These are phyloP conservation scores for Diddensiella caesifluorescens DNA, from an alignment of 805 yeast genomes.

Conservation along the genomic window DNA sequence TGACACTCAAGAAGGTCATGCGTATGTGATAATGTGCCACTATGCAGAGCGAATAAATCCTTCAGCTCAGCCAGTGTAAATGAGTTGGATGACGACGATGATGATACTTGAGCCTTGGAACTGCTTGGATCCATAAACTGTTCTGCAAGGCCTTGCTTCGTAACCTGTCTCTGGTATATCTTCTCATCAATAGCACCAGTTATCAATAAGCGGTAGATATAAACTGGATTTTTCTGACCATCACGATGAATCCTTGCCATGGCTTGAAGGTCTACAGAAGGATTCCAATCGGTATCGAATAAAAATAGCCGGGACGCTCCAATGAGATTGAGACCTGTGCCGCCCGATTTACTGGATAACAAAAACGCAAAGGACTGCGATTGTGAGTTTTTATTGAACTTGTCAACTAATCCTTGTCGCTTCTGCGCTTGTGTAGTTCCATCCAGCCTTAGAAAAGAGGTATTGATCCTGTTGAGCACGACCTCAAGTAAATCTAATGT, in stretches of 20 bases:
- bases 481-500: constrained; percentile 72
- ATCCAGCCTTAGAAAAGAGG: constrained; percentile 63
- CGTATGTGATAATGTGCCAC: constrained; percentile 20
- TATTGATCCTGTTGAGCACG: constrained; percentile 43
- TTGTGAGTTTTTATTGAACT: constrained; percentile 51
- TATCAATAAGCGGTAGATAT: constrained; percentile 74
- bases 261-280: constrained; percentile 86
- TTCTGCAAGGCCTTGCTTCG: constrained; percentile 74
- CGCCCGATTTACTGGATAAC: constrained; percentile 87
- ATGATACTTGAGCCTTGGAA: constrained; percentile 1
- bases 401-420: constrained; percentile 60
- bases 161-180: constrained; percentile 84
- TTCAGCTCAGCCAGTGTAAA: constrained; percentile 65
- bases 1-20: constrained; percentile 36
- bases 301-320: constrained; percentile 85
- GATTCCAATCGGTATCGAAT: constrained; percentile 97
- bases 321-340: constrained; percentile 81
- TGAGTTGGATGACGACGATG: constrained; percentile 39
- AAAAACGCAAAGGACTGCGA: constrained; percentile 55
- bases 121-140: constrained; percentile 47
- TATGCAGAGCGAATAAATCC: constrained; percentile 62
- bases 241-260: constrained; percentile 95
- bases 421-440: constrained; percentile 71
- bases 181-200: constrained; percentile 93
- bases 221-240: constrained; percentile 78